Evolutionary conservation across 805 yeast species (phyloP).

Genomic region (Zygotorulaspora chibaensis): DNA sequence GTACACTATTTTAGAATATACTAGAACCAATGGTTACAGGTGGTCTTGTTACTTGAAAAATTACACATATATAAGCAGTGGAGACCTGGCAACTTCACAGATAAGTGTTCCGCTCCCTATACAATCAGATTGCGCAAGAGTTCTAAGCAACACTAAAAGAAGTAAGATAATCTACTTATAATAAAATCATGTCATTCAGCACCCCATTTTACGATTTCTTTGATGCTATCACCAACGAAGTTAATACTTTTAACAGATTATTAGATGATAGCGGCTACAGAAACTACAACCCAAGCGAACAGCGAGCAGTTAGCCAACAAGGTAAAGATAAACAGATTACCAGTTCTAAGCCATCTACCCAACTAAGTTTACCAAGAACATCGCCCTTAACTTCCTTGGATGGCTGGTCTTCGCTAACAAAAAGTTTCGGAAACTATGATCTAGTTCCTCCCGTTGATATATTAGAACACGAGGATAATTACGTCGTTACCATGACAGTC

Average conservation of each 20-base stretch:
- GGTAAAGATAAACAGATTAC: slow-evolving; percentile 9
- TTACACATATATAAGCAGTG: too few relatives aligned
- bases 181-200: slow-evolving; percentile 31
- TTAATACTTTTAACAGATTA: slow-evolving; percentile 37
- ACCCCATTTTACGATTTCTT: slow-evolving; percentile 44
- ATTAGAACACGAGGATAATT: slow-evolving; percentile 41
- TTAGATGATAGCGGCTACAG: slow-evolving; percentile 30
- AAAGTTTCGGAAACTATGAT: slow-evolving; percentile 20
- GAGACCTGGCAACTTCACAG: too few relatives aligned
- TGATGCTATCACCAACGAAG: slow-evolving; percentile 42
- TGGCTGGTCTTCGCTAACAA: slow-evolving; percentile 28
- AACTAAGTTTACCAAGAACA: slow-evolving; percentile 2
- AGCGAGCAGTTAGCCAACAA: slow-evolving; percentile 13
- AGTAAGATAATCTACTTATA: neutral
- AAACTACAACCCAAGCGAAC: slow-evolving; percentile 22
- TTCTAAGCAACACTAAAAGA: neutral
- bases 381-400: slow-evolving; percentile 9
- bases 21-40: too few relatives aligned
- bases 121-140: too few relatives aligned
- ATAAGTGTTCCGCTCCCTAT: too few relatives aligned
- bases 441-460: slow-evolving; percentile 45
- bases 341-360: slow-evolving; percentile 7
- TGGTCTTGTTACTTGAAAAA: too few relatives aligned
- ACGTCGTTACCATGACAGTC: slow-evolving; percentile 41
- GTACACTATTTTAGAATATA: too few relatives aligned